phyloP scores from a whole-genome alignment of 345 rosid species.

The Salix exigua region DNA sequence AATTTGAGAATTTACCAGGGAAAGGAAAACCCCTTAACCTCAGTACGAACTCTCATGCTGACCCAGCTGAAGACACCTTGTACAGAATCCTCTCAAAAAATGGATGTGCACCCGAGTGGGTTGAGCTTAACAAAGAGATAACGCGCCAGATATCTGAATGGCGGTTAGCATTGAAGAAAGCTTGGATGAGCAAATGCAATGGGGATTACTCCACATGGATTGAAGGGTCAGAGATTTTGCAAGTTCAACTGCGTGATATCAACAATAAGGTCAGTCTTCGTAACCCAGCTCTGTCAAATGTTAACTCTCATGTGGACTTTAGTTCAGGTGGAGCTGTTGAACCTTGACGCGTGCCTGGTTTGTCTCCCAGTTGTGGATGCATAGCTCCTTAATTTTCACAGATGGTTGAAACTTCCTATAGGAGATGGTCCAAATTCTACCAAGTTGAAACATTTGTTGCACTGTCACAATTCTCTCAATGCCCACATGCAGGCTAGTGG shows the following conservation, averaged over 20 bases:
- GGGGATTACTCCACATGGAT: slow-evolving; percentile 54
- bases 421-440: too few relatives aligned
- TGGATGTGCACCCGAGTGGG: slow-evolving; percentile 89
- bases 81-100: slow-evolving; percentile 78
- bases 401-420: too few relatives aligned
- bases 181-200: slow-evolving; percentile 49
- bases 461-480: not conserved
- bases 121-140: slow-evolving; percentile 87
- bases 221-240: slow-evolving; percentile 41
- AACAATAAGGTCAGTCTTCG: slow-evolving; percentile 53
- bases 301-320: not conserved
- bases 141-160: slow-evolving; percentile 52
- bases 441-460: not conserved
- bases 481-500: not conserved
- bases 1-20: slow-evolving; percentile 87
- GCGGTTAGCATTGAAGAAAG: slow-evolving; percentile 65
- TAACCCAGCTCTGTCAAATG: not conserved
- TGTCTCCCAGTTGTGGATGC: too few relatives aligned
- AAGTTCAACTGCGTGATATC: slow-evolving; percentile 56
- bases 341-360: too few relatives aligned
- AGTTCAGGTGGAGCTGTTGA: not conserved
- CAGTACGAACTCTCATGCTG: slow-evolving; percentile 62
- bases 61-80: slow-evolving; percentile 86
- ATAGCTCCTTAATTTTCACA: not conserved
- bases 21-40: slow-evolving; percentile 87